Evolutionary conservation across 371 early-diverging fungal species (phyloP), one percentile per base, ranked within the genome.

Genomic region (Mortierella sp.): DNA sequence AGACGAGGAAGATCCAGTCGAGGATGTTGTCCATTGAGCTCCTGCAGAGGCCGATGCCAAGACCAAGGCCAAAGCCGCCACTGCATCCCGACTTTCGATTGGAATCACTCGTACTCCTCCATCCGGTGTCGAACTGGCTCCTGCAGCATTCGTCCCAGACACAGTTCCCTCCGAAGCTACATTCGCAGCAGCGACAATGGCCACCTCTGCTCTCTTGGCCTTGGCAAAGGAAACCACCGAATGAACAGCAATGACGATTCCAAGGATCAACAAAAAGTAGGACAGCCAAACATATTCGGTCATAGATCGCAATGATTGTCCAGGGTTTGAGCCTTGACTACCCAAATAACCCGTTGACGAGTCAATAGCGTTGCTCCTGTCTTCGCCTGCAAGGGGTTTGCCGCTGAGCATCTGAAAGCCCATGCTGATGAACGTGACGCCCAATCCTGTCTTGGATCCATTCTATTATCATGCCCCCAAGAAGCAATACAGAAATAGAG

Each of bases 371-470:
- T 73, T 81, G n/a, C n/a, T n/a, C n/a, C n/a, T n/a, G 30, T 62
- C 29, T 3, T 68, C 57, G 6, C 60, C 46, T 2, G 4, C 19
- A 61, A 66, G 57, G 51, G 61, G 16, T 59, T 67, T n/a, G 68
- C 74, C 61, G 48, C 62, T 25, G 72, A 77, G 61, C 70, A 70
- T 59, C 57, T 68, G 71, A 59, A 25, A 61, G 65, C 68, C 88
- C 84, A 61, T 87, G 80, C 65, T 86, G 72, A 76, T 84, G 85
- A 68, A 89, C 1, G 88, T 86, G 50, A 91, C 66, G 19, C 89
- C 90, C n/a, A 90, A 80, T 25, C 91, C 90, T 46, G 88, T 84
- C 60, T 81, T 80, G 45, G 90, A 87, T 44, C 89, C 89, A 71
- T 86, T 80, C 86, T 37, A 37, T 37, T 5, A 9, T 37, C 9